Percentiles rank a stretch among this genome's conserved stretches.
Evolutionary conservation across 768 basidiomycete genomes (phyloP).

Genomic region (Tulasnella sp.): DNA sequence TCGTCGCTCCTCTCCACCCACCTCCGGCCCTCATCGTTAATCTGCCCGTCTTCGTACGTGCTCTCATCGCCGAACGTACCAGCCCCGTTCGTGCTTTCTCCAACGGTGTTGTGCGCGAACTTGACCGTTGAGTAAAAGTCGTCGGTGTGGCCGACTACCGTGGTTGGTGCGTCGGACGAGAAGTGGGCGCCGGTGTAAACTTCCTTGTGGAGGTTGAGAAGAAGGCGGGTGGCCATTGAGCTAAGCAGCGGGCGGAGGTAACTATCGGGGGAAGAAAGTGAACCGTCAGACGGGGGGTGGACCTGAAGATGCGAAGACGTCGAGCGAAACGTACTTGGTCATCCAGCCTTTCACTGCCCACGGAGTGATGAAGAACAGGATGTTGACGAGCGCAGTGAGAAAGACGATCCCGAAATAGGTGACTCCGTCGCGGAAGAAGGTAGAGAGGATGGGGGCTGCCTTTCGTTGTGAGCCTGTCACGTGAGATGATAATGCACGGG

Average conservation of each 20-base stretch:
- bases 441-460: neutral
- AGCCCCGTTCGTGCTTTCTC: neutral
- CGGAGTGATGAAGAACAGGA: neutral
- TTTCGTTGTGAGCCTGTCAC: neutral
- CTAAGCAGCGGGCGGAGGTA: neutral
- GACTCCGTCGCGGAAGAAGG: neutral
- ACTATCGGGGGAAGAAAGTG: neutral
- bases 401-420: neutral
- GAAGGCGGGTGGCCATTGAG: neutral
- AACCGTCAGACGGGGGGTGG: neutral
- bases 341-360: neutral
- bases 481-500: too few relatives aligned
- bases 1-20: neutral
- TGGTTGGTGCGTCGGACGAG: neutral
- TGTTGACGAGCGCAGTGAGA: neutral
- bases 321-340: neutral
- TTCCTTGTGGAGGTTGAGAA: neutral
- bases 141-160: neutral
- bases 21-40: neutral
- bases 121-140: neutral
- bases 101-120: neutral
- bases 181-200: neutral
- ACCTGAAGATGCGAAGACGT: neutral
- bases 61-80: too few relatives aligned
- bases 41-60: neutral